Conservation (phyloP, 2,329 filamentous ascomycete species). For the Exophiala calicioides region DNA sequence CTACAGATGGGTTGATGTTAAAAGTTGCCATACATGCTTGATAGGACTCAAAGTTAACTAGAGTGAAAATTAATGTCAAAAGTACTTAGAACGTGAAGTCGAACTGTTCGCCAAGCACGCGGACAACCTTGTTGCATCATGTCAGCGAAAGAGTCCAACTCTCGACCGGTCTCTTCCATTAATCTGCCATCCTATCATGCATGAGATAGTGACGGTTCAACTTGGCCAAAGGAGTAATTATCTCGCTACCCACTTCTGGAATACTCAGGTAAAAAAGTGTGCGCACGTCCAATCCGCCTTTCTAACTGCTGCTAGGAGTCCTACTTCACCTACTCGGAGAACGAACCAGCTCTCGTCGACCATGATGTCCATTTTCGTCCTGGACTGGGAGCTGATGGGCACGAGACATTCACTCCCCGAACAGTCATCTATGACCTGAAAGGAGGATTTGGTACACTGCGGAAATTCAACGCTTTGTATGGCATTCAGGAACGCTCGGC, state of each 20-base stretch:
- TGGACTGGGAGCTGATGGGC: slow-evolving; percentile 77
- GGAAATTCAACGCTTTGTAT: slow-evolving; percentile 86
- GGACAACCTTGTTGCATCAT: no score
- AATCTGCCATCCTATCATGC: no score
- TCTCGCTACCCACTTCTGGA: slow-evolving; percentile 95
- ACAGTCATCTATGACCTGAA: slow-evolving; percentile 95
- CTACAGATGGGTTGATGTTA: no score
- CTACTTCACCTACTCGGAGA: slow-evolving; percentile 83
- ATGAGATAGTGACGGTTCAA: slow-evolving; percentile 92
- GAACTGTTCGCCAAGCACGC: no score
- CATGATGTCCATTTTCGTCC: slow-evolving; percentile 88
- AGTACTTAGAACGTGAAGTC: no score
- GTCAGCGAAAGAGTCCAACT: no score
- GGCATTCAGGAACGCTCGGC: slow-evolving; percentile 52
- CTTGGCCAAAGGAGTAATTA: slow-evolving; percentile 93
- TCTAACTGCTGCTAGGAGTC: slow-evolving; percentile 69
- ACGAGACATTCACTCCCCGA: slow-evolving; percentile 88
- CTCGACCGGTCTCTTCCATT: no score
- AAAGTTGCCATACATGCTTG: no score
- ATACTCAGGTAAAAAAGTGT: slow-evolving; percentile 66
- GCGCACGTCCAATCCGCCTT: slow-evolving; percentile 9
- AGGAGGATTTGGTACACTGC: slow-evolving; percentile 83
- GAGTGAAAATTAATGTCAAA: no score
- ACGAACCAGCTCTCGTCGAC: slow-evolving; percentile 67
- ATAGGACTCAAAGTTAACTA: no score